A percentile compares a stretch with the other conserved stretches of the same genome.
These are phyloP conservation scores for Tetrastigma voinierianum DNA, from an alignment of 164 flowering plant species.

Conservation along the genomic window DNA sequence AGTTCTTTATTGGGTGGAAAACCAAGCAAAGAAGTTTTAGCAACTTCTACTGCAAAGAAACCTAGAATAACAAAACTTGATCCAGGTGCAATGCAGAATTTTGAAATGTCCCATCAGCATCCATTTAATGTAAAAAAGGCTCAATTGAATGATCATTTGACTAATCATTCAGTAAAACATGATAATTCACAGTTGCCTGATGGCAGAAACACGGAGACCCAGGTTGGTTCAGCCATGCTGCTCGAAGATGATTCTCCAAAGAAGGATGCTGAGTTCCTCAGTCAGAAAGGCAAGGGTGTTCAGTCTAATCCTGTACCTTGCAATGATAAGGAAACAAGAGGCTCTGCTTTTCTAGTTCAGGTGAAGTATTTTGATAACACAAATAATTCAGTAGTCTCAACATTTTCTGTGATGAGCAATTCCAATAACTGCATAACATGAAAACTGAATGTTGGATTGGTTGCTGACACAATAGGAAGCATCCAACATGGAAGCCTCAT, in stretches of 20 bases:
- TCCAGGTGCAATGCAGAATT: constrained; percentile 10
- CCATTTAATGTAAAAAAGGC: constrained; percentile 10
- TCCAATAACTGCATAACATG: not conserved
- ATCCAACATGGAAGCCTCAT: not conserved
- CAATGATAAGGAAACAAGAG: constrained; percentile 51
- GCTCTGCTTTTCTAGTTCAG: constrained; percentile 72
- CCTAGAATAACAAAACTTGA: constrained; percentile 33
- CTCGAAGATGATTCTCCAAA: constrained; percentile 15
- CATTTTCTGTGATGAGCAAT: not conserved
- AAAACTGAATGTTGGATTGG: not conserved
- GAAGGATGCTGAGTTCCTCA: constrained; percentile 10
- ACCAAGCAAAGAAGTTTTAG: constrained; percentile 22
- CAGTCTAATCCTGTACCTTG: constrained; percentile 18
- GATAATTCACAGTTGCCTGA: constrained; percentile 22
- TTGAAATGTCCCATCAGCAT: constrained; percentile 11
- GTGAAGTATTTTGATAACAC: constrained; percentile 26
- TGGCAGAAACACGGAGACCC: constrained; percentile 17
- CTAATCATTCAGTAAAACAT: constrained; percentile 13
- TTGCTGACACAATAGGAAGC: not conserved
- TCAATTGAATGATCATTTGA: constrained; percentile 5
- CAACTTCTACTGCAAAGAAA: constrained; percentile 48
- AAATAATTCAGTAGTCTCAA: not conserved
- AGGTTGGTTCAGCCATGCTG: constrained; percentile 12
- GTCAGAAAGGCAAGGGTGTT: constrained; percentile 24
- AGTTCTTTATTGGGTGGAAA: constrained; percentile 25